Evolutionary conservation across 2,329 filamentous ascomycete species (phyloP).

Genomic region (Fusarium humuli): DNA sequence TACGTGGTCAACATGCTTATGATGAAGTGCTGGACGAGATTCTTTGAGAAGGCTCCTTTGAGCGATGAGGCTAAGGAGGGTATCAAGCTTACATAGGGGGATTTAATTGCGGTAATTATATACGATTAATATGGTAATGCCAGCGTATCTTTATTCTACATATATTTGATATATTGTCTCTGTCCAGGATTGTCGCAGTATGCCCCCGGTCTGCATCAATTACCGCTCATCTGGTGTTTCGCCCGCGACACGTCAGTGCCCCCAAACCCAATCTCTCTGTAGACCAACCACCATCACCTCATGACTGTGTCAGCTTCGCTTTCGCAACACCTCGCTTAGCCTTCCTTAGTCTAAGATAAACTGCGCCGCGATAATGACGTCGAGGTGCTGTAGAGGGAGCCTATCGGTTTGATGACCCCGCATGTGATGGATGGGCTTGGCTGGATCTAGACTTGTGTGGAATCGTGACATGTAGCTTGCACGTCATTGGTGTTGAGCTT

Average conservation of each 20-base stretch:
- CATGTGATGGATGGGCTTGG: not conserved
- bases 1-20: slow-evolving; percentile 33
- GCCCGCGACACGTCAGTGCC: slow-evolving; percentile 6
- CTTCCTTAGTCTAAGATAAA: not conserved
- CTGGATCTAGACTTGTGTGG: slow-evolving; percentile 3
- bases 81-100: slow-evolving; percentile 37
- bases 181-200: not conserved
- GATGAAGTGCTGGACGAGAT: slow-evolving; percentile 22
- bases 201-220: not conserved
- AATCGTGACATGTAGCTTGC: slow-evolving; percentile 3
- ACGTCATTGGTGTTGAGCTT: slow-evolving; percentile 3
- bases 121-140: slow-evolving; percentile 31
- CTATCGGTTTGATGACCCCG: not conserved
- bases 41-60: slow-evolving; percentile 14
- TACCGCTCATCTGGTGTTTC: not conserved
- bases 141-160: slow-evolving; percentile 17
- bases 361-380: slow-evolving; percentile 7
- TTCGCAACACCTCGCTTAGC: not conserved
- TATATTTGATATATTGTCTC: not conserved
- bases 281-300: not conserved
- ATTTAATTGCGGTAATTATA: slow-evolving; percentile 2
- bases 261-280: not conserved
- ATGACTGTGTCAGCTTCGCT: slow-evolving; percentile 2
- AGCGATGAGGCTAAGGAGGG: slow-evolving; percentile 34
- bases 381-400: not conserved